These are phyloP conservation scores for Chaetomiaceae sp. DNA, from an alignment of 2,329 filamentous ascomycete species.

Conservation along the genomic window DNA sequence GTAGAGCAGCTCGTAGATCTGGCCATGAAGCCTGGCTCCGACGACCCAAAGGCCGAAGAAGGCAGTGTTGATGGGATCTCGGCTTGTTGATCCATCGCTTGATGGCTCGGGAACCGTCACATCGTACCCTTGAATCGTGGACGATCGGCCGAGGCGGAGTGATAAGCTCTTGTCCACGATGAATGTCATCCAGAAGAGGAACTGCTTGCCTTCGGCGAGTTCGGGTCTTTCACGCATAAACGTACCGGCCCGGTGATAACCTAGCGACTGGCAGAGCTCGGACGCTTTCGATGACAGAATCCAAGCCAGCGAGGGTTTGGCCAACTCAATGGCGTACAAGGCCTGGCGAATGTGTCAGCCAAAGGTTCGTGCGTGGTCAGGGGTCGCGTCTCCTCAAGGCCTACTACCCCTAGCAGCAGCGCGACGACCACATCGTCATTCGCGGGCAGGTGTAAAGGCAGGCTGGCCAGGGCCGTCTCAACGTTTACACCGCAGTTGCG, in stretches of 20 bases:
- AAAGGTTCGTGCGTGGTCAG: too few species aligned
- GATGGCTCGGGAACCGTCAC: conserved; percentile 41
- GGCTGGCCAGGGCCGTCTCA: conserved; percentile 45
- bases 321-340: conserved; percentile 57
- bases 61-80: conserved; percentile 22
- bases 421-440: conserved; percentile 52
- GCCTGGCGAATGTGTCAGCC: conserved; percentile 36
- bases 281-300: conserved; percentile 55
- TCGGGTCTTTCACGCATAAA: conserved; percentile 28
- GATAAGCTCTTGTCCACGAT: conserved; percentile 54
- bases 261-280: conserved; percentile 57
- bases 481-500: conserved; percentile 43
- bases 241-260: conserved; percentile 49
- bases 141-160: conserved; percentile 55
- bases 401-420: conserved; percentile 48
- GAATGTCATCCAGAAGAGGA: conserved; percentile 48
- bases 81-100: conserved; percentile 17
- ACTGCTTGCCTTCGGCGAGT: conserved; percentile 26
- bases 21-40: conserved; percentile 52
- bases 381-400: too few species aligned
- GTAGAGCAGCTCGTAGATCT: conserved; percentile 55
- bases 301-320: conserved; percentile 60
- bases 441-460: conserved; percentile 53
- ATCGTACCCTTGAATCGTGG: conserved; percentile 54
- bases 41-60: conserved; percentile 51